A percentile compares a stretch with the other conserved stretches of the same genome.
Conservation (phyloP, 2,329 filamentous ascomycete species). For the Ophiocordyceps camponoti-floridani region DNA sequence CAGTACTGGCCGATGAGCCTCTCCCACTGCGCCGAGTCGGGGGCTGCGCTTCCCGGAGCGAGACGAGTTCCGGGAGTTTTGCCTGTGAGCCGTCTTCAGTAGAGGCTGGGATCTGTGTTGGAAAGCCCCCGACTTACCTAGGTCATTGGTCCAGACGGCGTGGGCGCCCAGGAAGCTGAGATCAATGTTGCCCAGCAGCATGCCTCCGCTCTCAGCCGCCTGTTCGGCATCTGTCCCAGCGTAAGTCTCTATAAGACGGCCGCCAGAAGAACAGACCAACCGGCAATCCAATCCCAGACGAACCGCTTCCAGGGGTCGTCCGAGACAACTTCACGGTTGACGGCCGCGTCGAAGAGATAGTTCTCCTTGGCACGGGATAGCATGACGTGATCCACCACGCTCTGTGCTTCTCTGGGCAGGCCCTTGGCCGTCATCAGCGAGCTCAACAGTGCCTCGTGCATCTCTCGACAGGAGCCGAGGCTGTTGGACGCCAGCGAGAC, state of each 20-base stretch:
- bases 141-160: constrained; percentile 52
- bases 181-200: constrained; percentile 51
- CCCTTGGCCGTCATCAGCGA: constrained; percentile 24
- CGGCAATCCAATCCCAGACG: constrained; percentile 60
- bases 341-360: constrained; percentile 44
- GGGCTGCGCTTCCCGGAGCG: constrained; percentile 22
- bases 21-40: constrained; percentile 38
- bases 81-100: constrained; percentile 15
- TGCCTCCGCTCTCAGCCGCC: constrained; percentile 47
- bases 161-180: constrained; percentile 60
- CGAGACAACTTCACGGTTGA: constrained; percentile 47
- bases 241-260: constrained; percentile 5
- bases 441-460: constrained; percentile 35
- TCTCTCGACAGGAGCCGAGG: constrained; percentile 31
- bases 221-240: constrained; percentile 35
- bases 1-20: constrained; percentile 45
- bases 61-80: constrained; percentile 29
- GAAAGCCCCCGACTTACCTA: constrained; percentile 28
- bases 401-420: constrained; percentile 31
- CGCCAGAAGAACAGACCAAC: constrained; percentile 16
- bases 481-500: constrained; percentile 20
- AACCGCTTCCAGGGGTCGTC: constrained; percentile 62
- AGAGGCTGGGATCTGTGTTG: neutral
- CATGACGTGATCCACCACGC: constrained; percentile 37
- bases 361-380: constrained; percentile 40